Conservation (phyloP, 2,329 filamentous ascomycete genomes). For the Alternaria sp. region DNA sequence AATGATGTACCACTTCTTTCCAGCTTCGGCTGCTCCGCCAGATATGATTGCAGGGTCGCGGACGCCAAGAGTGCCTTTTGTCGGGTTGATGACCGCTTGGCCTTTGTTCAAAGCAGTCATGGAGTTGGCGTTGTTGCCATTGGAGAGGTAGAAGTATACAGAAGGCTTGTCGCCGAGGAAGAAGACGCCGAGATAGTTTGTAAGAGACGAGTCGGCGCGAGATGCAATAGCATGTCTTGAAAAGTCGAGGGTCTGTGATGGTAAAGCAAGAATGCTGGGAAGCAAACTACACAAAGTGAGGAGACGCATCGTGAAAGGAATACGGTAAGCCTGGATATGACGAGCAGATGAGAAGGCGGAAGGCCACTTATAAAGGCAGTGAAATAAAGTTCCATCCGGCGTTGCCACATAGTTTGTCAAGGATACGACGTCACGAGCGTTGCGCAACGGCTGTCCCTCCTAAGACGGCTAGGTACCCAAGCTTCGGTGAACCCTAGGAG, state of each 20-base stretch:
- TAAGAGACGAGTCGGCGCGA: constrained; percentile 48
- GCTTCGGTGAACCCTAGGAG: background rate
- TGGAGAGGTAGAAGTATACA: constrained; percentile 62
- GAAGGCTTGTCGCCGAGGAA: constrained; percentile 62
- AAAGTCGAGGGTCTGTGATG: constrained; percentile 30
- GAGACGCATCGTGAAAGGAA: constrained; percentile 21
- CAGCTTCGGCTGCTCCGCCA: constrained; percentile 56
- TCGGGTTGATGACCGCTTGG: constrained; percentile 57
- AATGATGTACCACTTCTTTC: constrained; percentile 63
- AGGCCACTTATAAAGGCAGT: background rate
- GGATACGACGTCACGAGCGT: background rate
- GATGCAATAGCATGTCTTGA: constrained; percentile 20
- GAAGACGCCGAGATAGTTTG: constrained; percentile 62
- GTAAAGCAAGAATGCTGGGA: constrained; percentile 19
- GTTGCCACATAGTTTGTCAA: background rate
- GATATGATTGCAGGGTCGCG: constrained; percentile 60
- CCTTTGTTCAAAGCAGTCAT: constrained; percentile 59
- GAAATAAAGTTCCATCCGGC: background rate
- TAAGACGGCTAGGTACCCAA: background rate
- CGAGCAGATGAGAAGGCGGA: background rate
- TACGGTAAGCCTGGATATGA: background rate
- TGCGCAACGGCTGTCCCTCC: background rate
- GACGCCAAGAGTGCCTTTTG: constrained; percentile 60
- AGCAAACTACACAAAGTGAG: constrained; percentile 12
- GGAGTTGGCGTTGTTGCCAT: constrained; percentile 59